Base-by-base conservation (phyloP, 345 rosid species). In the Gossypium sturtianum region DNA sequence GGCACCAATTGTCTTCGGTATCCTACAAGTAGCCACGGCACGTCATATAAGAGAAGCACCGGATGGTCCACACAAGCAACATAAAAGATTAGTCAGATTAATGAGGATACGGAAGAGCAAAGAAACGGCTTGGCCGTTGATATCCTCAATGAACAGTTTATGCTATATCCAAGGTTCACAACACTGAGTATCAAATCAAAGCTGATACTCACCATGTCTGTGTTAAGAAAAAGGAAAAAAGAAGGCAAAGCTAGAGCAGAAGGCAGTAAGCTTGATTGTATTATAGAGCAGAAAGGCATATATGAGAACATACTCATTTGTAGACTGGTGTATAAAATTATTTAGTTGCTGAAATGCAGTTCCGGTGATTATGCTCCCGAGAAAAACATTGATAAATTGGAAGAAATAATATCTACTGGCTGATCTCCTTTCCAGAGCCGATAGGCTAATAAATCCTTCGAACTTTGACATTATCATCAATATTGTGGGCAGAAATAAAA, bases 381-480 rank as follows among this genome's bases (percentile, higher is more conserved):
- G 94, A 82, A 95, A 95, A 15, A 93, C 99, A 71, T 95, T 95
- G 29, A 95, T 78, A 81, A 95, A 90, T 75, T 87, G 96, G 81
- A 95, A 95, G 73, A 91, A 83, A 76, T 89, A 91, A 74, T 86
- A 92, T 83, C 91, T 81, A 51, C 87, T 76, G 1, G 99, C 97
- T 0, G 96, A 85, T 84, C 94, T 87, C 84, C 99, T 92, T 86
- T 92, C 99, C 13, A 92, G 23, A 12, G 87, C 41, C 1, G 97
- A 95, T 56, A 70, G 68, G 74, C 96, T 87, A 16, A 87, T 81
- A 74, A 87, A 89, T 4, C 99, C 99, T 87, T 95, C 99, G 16
- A 95, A 91, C 77, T 95, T 92, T 3, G 99, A 95, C 99, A 92
- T 95, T 5, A 90, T 16, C 98, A 95, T 95, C 66, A 95, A 83